phyloP scores from a whole-genome alignment of 495 filamentous ascomycete species.

The Tuber microsphaerosporum region DNA sequence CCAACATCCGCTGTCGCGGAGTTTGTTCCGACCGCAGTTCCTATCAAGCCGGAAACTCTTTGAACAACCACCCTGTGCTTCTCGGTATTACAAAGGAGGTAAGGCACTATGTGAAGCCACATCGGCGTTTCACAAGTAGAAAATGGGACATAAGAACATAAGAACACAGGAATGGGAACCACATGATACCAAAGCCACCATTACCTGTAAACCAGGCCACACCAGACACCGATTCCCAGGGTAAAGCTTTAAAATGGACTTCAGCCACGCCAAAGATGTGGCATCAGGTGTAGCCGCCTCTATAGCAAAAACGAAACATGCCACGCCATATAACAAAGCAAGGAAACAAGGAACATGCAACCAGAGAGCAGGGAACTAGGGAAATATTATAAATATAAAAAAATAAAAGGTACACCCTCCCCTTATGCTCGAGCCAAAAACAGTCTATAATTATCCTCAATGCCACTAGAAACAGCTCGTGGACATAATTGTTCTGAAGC shows the following conservation, averaged over 20 bases:
- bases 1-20: neutral
- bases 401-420: neutral
- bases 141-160: slow-evolving; percentile 18
- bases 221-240: slow-evolving; percentile 30
- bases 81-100: slow-evolving; percentile 37
- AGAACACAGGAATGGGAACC: slow-evolving; percentile 18
- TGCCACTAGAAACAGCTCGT: neutral
- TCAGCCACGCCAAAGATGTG: neutral
- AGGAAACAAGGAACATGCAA: neutral
- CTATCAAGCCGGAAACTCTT: neutral
- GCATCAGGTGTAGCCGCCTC: neutral
- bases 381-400: neutral
- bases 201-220: slow-evolving; percentile 30
- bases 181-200: slow-evolving; percentile 33
- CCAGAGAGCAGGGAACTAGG: neutral
- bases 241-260: neutral
- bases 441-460: neutral
- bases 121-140: neutral
- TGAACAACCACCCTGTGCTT: slow-evolving; percentile 15
- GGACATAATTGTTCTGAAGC: neutral
- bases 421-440: neutral
- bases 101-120: slow-evolving; percentile 25
- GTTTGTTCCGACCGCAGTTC: neutral
- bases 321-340: neutral
- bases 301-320: neutral